These are phyloP conservation scores for Schizochytrium sp. DNA, from an alignment of 108 stramenopile genomes.

Conservation along the genomic window DNA sequence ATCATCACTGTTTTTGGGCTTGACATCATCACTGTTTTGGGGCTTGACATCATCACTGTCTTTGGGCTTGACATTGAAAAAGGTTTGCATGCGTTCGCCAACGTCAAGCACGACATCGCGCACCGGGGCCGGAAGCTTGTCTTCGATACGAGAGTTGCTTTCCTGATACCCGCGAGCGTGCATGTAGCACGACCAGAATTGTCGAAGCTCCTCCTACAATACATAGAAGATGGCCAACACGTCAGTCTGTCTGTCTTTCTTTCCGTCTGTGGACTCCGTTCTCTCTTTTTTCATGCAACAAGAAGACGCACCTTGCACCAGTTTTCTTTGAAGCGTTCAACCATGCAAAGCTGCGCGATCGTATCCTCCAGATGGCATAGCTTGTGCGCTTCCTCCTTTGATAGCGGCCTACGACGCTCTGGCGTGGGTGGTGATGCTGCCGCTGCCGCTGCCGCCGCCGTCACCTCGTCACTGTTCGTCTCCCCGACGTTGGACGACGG, in stretches of 20 bases:
- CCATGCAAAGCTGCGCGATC: not conserved
- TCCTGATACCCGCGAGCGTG: not conserved
- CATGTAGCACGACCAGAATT: not conserved
- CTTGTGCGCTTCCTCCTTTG: not conserved
- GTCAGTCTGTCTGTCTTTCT: too few species aligned
- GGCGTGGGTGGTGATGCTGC: too few species aligned
- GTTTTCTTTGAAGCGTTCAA: not conserved
- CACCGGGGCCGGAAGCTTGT: not conserved
- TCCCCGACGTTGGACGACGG: too few species aligned
- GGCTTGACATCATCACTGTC: not conserved
- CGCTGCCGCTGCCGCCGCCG: too few species aligned
- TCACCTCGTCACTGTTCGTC: too few species aligned
- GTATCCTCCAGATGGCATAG: not conserved
- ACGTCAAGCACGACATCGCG: not conserved
- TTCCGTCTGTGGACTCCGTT: too few species aligned
- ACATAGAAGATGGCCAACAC: not conserved
- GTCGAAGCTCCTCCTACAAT: not conserved
- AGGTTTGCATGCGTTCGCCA: not conserved
- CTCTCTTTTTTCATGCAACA: too few species aligned
- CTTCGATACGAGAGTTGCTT: not conserved
- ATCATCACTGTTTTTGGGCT: too few species aligned
- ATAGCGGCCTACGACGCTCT: not conserved
- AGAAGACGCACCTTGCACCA: not conserved
- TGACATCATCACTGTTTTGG: not conserved
- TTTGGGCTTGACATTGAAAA: not conserved